A percentile compares a stretch with the other conserved stretches of the same genome.
phyloP scores from a whole-genome alignment of 768 basidiomycete species.

The Cystobasidium tubakii region DNA sequence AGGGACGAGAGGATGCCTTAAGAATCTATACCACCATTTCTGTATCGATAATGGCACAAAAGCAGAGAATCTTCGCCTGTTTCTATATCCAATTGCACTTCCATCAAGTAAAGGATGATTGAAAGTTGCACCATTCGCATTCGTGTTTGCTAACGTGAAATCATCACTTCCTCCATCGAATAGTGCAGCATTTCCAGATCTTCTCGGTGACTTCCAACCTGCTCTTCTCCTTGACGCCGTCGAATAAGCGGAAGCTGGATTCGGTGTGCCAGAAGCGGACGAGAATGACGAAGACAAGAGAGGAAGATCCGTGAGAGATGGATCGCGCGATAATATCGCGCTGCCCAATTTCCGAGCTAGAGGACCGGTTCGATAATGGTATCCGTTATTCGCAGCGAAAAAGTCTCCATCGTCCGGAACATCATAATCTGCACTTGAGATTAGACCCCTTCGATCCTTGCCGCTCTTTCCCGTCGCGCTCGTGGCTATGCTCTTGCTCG shows the following conservation, averaged over 20 bases:
- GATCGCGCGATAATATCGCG: constrained; percentile 27
- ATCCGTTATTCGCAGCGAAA: constrained; percentile 7
- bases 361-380: constrained; percentile 30
- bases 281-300: neutral
- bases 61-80: constrained; percentile 7
- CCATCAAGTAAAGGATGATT: constrained; percentile 15
- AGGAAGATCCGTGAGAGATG: constrained; percentile 31
- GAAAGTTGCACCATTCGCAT: neutral
- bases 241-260: neutral
- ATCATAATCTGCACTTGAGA: constrained; percentile 24
- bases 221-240: constrained; percentile 6
- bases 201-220: constrained; percentile 25
- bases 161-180: neutral
- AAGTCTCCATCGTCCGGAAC: constrained; percentile 24
- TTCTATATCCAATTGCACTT: constrained; percentile 16
- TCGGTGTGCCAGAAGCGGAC: neutral
- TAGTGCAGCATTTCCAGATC: neutral
- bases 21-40: constrained; percentile 34
- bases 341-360: constrained; percentile 23
- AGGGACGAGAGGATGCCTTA: constrained; percentile 45
- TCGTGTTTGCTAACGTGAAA: neutral
- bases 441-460: neutral
- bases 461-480: constrained; percentile 2
- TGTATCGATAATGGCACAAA: constrained; percentile 14
- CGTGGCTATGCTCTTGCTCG: neutral